Percentiles rank a stretch among this genome's conserved stretches.
These are phyloP conservation scores for Arabis alpina DNA, from an alignment of 345 rosid species.

Conservation along the genomic window DNA sequence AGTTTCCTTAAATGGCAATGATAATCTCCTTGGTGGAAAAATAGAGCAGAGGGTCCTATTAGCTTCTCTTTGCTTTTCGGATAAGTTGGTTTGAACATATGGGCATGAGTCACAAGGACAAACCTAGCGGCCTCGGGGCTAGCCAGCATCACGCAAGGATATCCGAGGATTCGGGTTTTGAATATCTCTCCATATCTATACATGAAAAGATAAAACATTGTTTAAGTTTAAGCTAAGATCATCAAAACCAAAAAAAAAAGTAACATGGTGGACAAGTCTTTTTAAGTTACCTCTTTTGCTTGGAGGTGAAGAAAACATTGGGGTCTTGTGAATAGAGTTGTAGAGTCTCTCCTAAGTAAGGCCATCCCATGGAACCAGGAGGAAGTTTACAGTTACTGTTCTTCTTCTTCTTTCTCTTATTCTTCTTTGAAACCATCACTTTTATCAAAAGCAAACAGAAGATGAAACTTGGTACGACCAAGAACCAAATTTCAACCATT, in stretches of 20 bases:
- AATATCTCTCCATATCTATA: constrained; percentile 82
- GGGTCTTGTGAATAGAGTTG: constrained; percentile 87
- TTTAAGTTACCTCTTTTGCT: constrained; percentile 58
- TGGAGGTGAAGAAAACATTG: constrained; percentile 63
- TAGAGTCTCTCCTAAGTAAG: constrained; percentile 78
- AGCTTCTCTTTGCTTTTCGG: constrained; percentile 84
- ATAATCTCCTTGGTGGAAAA: constrained; percentile 82
- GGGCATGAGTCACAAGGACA: constrained; percentile 76
- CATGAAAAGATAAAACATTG: constrained; percentile 19
- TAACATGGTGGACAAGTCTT: constrained; percentile 23
- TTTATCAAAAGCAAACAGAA: constrained; percentile 34
- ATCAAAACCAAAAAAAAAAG: not conserved
- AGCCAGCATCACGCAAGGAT: constrained; percentile 84
- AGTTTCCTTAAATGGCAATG: constrained; percentile 70
- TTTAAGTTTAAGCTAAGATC: not conserved
- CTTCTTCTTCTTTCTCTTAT: constrained; percentile 32
- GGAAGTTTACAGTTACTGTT: constrained; percentile 59
- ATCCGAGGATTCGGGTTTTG: constrained; percentile 76
- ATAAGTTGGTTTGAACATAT: constrained; percentile 87
- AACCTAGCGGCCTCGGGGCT: constrained; percentile 82
- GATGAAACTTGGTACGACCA: constrained; percentile 29
- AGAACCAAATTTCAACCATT: constrained; percentile 31
- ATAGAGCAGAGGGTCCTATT: constrained; percentile 78
- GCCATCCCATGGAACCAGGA: constrained; percentile 94
- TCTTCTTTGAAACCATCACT: constrained; percentile 34